These are phyloP conservation scores for Phytophthora lateralis DNA, from an alignment of 352 stramenopile species.

Conservation along the genomic window DNA sequence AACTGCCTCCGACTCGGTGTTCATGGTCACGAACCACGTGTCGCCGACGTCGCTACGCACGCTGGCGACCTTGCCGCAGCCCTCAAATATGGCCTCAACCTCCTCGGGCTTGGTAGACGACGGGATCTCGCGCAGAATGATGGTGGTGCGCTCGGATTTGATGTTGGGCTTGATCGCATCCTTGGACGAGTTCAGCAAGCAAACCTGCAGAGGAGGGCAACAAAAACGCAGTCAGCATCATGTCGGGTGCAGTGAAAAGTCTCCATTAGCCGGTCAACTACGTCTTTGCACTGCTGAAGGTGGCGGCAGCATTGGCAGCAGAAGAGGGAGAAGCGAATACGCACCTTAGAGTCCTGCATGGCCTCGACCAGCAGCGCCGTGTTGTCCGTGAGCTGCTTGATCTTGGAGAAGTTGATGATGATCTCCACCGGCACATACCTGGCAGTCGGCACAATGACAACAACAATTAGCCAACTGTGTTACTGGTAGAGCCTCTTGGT, in stretches of 20 bases:
- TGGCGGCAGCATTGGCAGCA: background rate
- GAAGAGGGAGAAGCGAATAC: slow-evolving; percentile 1
- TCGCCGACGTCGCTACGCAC: slow-evolving; percentile 93
- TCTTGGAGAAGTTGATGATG: slow-evolving; percentile 87
- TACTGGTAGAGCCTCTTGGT: background rate
- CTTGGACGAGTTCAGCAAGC: slow-evolving; percentile 72
- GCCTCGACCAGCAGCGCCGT: slow-evolving; percentile 66
- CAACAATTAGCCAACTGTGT: background rate
- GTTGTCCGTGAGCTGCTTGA: slow-evolving; percentile 82
- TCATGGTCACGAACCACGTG: slow-evolving; percentile 94
- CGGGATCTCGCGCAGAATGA: slow-evolving; percentile 93
- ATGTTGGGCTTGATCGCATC: slow-evolving; percentile 93
- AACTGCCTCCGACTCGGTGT: slow-evolving; percentile 87
- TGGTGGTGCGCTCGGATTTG: slow-evolving; percentile 92
- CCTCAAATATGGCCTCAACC: slow-evolving; percentile 88
- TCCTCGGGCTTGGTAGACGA: slow-evolving; percentile 85
- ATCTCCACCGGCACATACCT: slow-evolving; percentile 87
- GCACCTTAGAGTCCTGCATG: slow-evolving; percentile 72
- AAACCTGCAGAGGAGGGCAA: slow-evolving; percentile 43
- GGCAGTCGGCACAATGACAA: background rate
- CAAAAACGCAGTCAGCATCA: slow-evolving; percentile 45
- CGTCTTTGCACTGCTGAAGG: background rate
- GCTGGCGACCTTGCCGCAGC: slow-evolving; percentile 71
- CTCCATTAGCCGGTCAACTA: background rate
- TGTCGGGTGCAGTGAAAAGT: slow-evolving; percentile 7